Conservation (phyloP, 805 yeast species). For the Brettanomyces custersianus region DNA sequence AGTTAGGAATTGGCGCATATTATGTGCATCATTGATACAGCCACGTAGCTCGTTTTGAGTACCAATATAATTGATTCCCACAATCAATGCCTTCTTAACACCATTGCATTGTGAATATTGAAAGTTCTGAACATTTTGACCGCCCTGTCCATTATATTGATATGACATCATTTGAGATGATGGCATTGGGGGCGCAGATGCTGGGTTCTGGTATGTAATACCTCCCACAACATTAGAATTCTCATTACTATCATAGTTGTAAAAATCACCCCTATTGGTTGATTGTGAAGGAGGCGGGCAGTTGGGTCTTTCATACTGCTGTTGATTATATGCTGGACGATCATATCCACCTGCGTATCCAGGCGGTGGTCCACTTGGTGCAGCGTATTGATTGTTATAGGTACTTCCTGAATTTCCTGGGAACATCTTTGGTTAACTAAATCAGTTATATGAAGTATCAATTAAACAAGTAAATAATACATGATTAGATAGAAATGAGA, state of each 20-base stretch:
- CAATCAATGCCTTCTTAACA: slow-evolving; percentile 59
- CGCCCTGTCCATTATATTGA: slow-evolving; percentile 24
- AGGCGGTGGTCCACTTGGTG: slow-evolving; percentile 3
- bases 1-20: slow-evolving; percentile 32
- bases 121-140: slow-evolving; percentile 14
- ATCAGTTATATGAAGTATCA: too few relatives aligned
- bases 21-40: slow-evolving; percentile 69
- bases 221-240: slow-evolving; percentile 3
- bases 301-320: background rate
- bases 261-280: background rate
- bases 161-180: slow-evolving; percentile 12
- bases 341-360: background rate
- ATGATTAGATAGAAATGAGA: too few relatives aligned
- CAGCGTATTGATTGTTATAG: slow-evolving; percentile 1
- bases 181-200: slow-evolving; percentile 16
- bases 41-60: slow-evolving; percentile 55
- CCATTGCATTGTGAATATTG: slow-evolving; percentile 70
- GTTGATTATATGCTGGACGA: too few relatives aligned
- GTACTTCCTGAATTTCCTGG: slow-evolving; percentile 13
- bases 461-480: too few relatives aligned
- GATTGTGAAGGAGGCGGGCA: background rate
- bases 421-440: too few relatives aligned
- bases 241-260: background rate
- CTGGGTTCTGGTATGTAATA: slow-evolving; percentile 14
- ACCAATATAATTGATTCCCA: slow-evolving; percentile 76